These are phyloP conservation scores for Fraxinus latifolia DNA, from an alignment of 305 asterid species.

Conservation along the genomic window DNA sequence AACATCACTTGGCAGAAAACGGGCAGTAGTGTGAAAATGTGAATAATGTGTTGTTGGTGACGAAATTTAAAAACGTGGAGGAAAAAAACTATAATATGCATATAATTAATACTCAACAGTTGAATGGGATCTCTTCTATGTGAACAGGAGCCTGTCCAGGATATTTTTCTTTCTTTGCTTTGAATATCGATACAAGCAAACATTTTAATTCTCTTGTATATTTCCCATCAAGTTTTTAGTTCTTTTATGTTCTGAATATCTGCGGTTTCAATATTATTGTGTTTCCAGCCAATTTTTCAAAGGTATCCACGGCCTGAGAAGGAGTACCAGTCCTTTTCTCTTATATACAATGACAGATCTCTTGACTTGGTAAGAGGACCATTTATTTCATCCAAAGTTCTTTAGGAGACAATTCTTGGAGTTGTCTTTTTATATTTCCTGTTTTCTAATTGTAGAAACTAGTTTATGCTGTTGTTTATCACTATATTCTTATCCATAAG, in stretches of 20 bases:
- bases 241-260: slow-evolving; percentile 20
- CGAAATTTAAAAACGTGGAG: neutral
- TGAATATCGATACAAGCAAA: neutral
- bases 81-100: neutral
- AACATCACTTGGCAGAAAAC: neutral
- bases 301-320: slow-evolving; percentile 93
- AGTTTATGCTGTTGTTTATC: slow-evolving; percentile 18
- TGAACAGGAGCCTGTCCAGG: slow-evolving; percentile 10
- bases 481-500: slow-evolving; percentile 16
- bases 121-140: slow-evolving; percentile 2
- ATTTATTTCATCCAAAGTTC: slow-evolving; percentile 20
- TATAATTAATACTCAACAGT: neutral
- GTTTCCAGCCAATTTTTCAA: slow-evolving; percentile 41
- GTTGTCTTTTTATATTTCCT: neutral
- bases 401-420: slow-evolving; percentile 17
- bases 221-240: slow-evolving; percentile 9
- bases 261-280: slow-evolving; percentile 7
- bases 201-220: neutral
- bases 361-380: slow-evolving; percentile 81
- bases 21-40: neutral
- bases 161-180: slow-evolving; percentile 8
- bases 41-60: neutral
- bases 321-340: slow-evolving; percentile 95
- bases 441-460: neutral
- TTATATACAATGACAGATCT: slow-evolving; percentile 85